Conservation (phyloP, 2,329 filamentous ascomycete genomes). For the Fusarium secorum region DNA sequence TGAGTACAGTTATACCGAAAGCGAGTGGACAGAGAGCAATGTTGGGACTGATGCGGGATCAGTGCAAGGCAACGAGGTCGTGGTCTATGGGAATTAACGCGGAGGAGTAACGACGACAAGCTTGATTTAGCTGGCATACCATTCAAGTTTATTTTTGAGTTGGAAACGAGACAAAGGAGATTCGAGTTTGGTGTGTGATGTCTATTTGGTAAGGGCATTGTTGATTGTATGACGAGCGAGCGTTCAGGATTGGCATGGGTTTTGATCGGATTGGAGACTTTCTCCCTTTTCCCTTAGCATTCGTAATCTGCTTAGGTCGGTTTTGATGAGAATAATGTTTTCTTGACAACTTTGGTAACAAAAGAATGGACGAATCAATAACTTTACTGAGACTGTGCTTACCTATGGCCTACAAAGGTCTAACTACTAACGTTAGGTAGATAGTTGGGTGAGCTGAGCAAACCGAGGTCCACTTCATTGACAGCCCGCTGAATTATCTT, state of each 20-base stretch:
- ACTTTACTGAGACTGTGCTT: neutral
- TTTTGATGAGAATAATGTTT: constrained; percentile 7
- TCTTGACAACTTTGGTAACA: neutral
- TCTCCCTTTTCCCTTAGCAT: neutral
- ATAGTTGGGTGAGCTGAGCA: neutral
- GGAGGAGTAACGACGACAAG: constrained; percentile 18
- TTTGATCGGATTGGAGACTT: constrained; percentile 12
- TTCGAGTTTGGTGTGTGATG: neutral
- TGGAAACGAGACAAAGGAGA: neutral
- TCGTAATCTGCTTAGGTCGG: neutral
- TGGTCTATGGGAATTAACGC: constrained; percentile 44
- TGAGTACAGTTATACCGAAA: constrained; percentile 53
- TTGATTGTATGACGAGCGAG: constrained; percentile 19
- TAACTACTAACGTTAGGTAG: neutral
- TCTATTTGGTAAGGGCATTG: constrained; percentile 9
- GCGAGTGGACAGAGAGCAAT: constrained; percentile 59
- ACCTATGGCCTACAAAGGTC: neutral
- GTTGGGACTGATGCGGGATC: constrained; percentile 40
- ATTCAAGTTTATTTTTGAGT: constrained; percentile 10
- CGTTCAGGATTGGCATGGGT: constrained; percentile 13
- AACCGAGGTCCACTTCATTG: neutral
- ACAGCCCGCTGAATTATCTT: neutral
- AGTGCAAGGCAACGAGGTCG: constrained; percentile 47
- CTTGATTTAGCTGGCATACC: constrained; percentile 26
- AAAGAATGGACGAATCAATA: constrained; percentile 26